phyloP scores from a whole-genome alignment of 148 eudicot genomes.

The Pharnaceum exiguum region DNA sequence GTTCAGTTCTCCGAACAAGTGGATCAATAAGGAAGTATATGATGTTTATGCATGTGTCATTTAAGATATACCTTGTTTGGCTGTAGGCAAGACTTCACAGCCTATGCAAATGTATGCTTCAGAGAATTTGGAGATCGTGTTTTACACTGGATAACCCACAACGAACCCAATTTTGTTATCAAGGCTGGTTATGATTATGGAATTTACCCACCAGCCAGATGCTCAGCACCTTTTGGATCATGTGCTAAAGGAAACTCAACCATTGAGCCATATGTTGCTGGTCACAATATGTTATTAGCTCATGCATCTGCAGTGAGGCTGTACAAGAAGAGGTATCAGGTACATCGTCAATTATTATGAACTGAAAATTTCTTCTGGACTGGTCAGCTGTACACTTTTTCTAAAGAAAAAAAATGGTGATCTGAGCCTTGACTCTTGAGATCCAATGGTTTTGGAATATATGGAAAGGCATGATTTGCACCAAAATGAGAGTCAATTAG shows the following conservation, averaged over 20 bases:
- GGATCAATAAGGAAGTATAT: background rate
- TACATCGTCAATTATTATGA: too few relatives aligned
- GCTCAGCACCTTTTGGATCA: background rate
- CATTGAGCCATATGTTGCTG: background rate
- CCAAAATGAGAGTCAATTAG: too few relatives aligned
- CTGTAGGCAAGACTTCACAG: conserved; percentile 49
- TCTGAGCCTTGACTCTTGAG: too few relatives aligned
- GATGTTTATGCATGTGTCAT: background rate
- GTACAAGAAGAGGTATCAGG: background rate
- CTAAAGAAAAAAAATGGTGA: too few relatives aligned
- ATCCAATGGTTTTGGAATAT: too few relatives aligned
- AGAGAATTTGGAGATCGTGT: conserved; percentile 55
- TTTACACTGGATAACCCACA: conserved; percentile 47
- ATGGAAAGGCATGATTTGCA: too few relatives aligned
- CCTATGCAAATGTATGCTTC: conserved; percentile 60
- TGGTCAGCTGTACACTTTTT: too few relatives aligned
- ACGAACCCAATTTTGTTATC: conserved; percentile 38
- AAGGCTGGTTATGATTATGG: conserved; percentile 32
- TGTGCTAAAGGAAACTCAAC: background rate
- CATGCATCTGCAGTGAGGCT: background rate
- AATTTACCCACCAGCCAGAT: conserved; percentile 23
- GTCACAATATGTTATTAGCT: background rate
- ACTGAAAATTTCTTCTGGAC: too few relatives aligned
- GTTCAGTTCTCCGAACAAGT: background rate
- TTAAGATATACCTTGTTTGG: background rate